A percentile compares a stretch with the other conserved stretches of the same genome.
Conservation (phyloP, 2,329 filamentous ascomycete species). For the Fusarium sp. region DNA sequence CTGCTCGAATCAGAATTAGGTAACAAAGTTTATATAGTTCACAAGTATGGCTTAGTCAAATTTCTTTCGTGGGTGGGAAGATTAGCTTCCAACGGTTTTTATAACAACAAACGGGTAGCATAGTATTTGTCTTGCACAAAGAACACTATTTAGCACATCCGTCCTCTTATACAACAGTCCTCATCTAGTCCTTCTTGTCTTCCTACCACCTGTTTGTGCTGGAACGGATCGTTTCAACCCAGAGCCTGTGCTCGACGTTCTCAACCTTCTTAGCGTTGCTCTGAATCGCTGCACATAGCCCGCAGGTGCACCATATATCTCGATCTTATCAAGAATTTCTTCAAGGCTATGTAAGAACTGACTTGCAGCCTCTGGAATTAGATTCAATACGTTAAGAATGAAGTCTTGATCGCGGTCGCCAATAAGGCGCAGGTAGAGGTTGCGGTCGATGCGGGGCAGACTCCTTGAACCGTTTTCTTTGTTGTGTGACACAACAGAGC, state of each 20-base stretch:
- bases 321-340: constrained; percentile 50
- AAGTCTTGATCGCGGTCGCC: constrained; percentile 60
- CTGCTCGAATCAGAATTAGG: background rate
- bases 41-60: background rate
- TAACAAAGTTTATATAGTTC: background rate
- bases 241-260: constrained; percentile 44
- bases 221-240: constrained; percentile 52
- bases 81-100: constrained; percentile 13
- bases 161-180: background rate
- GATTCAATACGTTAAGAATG: constrained; percentile 58
- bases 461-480: constrained; percentile 51
- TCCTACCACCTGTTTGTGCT: constrained; percentile 44
- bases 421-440: constrained; percentile 63
- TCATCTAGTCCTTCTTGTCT: constrained; percentile 54
- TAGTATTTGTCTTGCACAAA: background rate
- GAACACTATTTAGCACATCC: background rate
- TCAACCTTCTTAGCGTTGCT: constrained; percentile 50
- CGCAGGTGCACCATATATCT: constrained; percentile 51
- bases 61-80: background rate
- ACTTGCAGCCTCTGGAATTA: constrained; percentile 59
- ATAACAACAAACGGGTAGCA: constrained; percentile 11
- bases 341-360: constrained; percentile 58
- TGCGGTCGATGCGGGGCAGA: constrained; percentile 52
- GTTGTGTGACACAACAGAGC: constrained; percentile 58
- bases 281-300: constrained; percentile 54